phyloP scores from a whole-genome alignment of 163 green algal species.

The Scenedesmus sp. region DNA sequence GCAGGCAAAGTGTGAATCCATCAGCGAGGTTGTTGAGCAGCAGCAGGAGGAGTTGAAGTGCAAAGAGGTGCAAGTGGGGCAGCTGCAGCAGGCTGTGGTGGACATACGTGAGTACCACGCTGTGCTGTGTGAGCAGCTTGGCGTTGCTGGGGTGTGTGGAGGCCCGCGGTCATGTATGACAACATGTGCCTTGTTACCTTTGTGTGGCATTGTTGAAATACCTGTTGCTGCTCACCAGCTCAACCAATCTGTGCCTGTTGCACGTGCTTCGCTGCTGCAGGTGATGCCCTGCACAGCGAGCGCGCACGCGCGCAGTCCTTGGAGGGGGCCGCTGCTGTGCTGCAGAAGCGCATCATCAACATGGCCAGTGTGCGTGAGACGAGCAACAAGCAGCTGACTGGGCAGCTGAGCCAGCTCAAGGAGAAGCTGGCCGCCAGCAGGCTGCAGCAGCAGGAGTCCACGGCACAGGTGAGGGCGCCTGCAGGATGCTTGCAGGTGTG shows the following conservation, averaged over 20 bases:
- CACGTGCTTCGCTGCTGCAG: neutral
- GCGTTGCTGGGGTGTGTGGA: neutral
- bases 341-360: constrained; percentile 43
- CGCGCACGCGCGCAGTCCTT: neutral
- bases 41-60: constrained; percentile 1
- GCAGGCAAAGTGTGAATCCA: neutral
- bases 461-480: constrained; percentile 4
- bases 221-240: neutral
- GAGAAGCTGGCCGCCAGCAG: constrained; percentile 26
- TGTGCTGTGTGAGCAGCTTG: neutral
- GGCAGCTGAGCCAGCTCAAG: constrained; percentile 20
- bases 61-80: constrained; percentile 14
- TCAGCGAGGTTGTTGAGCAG: constrained; percentile 27
- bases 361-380: constrained; percentile 35
- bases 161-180: too few species aligned
- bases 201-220: too few species aligned
- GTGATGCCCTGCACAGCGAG: constrained; percentile 36
- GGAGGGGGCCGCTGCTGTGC: neutral
- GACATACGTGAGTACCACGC: constrained; percentile 20
- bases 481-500: neutral
- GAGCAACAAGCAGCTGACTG: constrained; percentile 35
- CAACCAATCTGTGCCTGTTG: neutral
- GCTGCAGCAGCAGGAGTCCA: constrained; percentile 28
- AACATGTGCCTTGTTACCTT: too few species aligned
- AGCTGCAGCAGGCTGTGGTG: constrained; percentile 41